Evolutionary conservation across 805 yeast genomes (phyloP).

Genomic region (Spathaspora girioi): DNA sequence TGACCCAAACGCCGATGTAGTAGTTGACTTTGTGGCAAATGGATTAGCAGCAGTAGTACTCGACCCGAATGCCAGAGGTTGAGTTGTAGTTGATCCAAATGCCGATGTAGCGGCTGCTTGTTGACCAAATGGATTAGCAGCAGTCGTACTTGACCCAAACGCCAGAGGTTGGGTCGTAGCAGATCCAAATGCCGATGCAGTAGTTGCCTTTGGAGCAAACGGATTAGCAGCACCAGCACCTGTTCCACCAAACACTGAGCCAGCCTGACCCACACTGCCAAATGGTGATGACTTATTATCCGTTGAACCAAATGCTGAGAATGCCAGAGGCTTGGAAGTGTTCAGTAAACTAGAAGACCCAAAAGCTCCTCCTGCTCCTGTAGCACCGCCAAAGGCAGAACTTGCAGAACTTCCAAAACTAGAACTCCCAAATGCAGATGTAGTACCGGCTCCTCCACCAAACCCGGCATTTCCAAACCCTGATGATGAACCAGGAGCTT

Average conservation of each 20-base stretch:
- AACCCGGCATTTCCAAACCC: conserved; percentile 9
- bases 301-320: conserved; percentile 5
- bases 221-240: conserved; percentile 1
- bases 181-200: background rate
- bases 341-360: conserved; percentile 8
- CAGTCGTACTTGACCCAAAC: background rate
- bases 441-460: conserved; percentile 4
- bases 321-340: conserved; percentile 1
- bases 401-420: conserved; percentile 8
- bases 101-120: conserved; percentile 4
- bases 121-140: background rate
- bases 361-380: conserved; percentile 3
- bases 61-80: background rate
- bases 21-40: background rate
- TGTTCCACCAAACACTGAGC: conserved; percentile 6
- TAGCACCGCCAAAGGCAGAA: conserved; percentile 8
- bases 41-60: background rate
- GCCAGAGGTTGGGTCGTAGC: background rate
- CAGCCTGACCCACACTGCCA: background rate
- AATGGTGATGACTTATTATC: background rate
- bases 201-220: conserved; percentile 1
- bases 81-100: background rate
- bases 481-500: conserved; percentile 1
- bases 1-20: conserved; percentile 12
- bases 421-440: conserved; percentile 6